Evolutionary conservation across 2,329 filamentous ascomycete genomes (phyloP).

Genomic region (Aspergillus ochraceus): DNA sequence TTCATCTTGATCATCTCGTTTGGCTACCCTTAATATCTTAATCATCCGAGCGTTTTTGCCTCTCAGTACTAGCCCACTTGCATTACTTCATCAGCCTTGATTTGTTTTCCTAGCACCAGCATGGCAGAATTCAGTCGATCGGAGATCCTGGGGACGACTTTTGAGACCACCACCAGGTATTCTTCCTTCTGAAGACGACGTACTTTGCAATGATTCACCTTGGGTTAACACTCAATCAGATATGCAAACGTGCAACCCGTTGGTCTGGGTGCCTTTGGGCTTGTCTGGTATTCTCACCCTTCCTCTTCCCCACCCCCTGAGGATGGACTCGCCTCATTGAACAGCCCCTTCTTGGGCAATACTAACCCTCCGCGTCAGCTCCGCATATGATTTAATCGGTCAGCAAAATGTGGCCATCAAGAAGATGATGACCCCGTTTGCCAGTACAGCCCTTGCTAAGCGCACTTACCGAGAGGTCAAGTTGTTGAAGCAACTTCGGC

Average conservation of each 20-base stretch:
- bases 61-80: not conserved
- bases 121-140: slow-evolving; percentile 89
- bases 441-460: slow-evolving; percentile 94
- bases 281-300: slow-evolving; percentile 73
- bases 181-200: slow-evolving; percentile 6
- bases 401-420: slow-evolving; percentile 96
- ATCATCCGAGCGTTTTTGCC: not conserved
- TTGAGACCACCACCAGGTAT: slow-evolving; percentile 98
- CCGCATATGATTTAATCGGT: slow-evolving; percentile 95
- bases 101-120: not conserved
- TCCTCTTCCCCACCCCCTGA: not conserved
- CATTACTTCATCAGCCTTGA: not conserved
- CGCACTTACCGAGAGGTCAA: slow-evolving; percentile 97
- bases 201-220: not conserved
- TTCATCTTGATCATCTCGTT: not conserved
- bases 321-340: not conserved
- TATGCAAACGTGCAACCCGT: slow-evolving; percentile 98
- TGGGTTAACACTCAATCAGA: slow-evolving; percentile 52
- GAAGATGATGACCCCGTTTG: slow-evolving; percentile 99
- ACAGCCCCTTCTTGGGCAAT: not conserved
- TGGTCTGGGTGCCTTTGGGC: slow-evolving; percentile 96
- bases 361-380: slow-evolving; percentile 57
- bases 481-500: slow-evolving; percentile 90
- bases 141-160: slow-evolving; percentile 98
- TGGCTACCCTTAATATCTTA: not conserved